Evolutionary conservation across 257 asterid species (phyloP), one percentile per base, ranked within the genome.

Genomic region (Fraxinus quadrangulata): DNA sequence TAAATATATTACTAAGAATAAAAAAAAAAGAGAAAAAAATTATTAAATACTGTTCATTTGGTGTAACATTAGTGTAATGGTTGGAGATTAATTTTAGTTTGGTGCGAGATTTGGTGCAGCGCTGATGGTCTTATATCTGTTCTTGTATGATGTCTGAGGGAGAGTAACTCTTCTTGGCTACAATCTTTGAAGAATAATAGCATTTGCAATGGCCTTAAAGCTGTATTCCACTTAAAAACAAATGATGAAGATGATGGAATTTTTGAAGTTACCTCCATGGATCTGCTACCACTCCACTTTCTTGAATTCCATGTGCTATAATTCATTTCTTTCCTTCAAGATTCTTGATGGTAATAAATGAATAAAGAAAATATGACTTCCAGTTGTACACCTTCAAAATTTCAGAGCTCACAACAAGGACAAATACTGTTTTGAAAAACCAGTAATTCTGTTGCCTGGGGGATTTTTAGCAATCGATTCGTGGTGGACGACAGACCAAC

Each of bases 81-180:
- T 28, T 28, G 31, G 31, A 28, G 31, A 28, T 2, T 1, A 28
- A 28, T 28, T 28, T 28, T 28, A 28, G 1, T 28, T 28, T 28
- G 31, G 31, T 28, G 28, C 28, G 28, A 26, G 28, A 26, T 26
- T 26, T 26, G 28, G 0, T 26, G 28, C 28, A 26, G n/a, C n/a
- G n/a, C n/a, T n/a, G n/a, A n/a, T n/a, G n/a, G n/a, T n/a, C n/a
- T n/a, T n/a, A 26, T 1, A 26, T 26, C 28, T 26, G 28, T 26
- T 26, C 28, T 26, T 26, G 28, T 26, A 26, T 26, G 28, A 26
- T 26, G 28, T 26, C 28, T 26, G 28, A 80, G 93, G 83, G 56
- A 92, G 81, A 37, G 90, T 59, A 86, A 67, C 86, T 85, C 86
- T 86, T 94, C 89, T 91, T 94, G 73, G 97, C 91, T 47, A 89